A percentile compares a stretch with the other conserved stretches of the same genome.
Conservation (phyloP, 345 rosid genomes). For the Sisymbrium altissimum region DNA sequence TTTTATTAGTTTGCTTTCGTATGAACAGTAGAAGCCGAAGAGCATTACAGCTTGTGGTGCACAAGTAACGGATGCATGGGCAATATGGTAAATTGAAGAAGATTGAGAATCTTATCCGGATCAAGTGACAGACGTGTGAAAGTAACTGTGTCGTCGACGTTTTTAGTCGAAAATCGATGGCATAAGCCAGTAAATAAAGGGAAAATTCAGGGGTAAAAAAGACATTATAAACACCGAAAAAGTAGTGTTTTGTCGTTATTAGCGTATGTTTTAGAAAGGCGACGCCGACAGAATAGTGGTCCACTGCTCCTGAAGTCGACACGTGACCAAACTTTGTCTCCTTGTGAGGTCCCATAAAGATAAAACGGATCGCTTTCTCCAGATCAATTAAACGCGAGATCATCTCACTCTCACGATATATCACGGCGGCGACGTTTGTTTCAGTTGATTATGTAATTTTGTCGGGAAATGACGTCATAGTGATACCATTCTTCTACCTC, state of each 20-base stretch:
- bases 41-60: slow-evolving; percentile 6
- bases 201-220: background rate
- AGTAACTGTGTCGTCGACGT: slow-evolving; percentile 15
- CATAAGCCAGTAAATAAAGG: slow-evolving; percentile 1
- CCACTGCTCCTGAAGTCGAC: slow-evolving; percentile 34
- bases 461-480: slow-evolving; percentile 27
- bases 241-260: slow-evolving; percentile 51
- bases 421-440: background rate
- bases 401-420: background rate
- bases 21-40: background rate
- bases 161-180: slow-evolving; percentile 3
- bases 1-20: slow-evolving; percentile 5
- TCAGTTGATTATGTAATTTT: background rate
- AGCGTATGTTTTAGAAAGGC: slow-evolving; percentile 25
- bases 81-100: background rate
- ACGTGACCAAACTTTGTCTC: slow-evolving; percentile 35
- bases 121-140: slow-evolving; percentile 31
- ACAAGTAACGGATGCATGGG: background rate
- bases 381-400: slow-evolving; percentile 9
- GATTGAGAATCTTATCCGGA: slow-evolving; percentile 31
- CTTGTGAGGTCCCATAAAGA: slow-evolving; percentile 16
- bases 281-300: slow-evolving; percentile 53
- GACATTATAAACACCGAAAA: slow-evolving; percentile 21
- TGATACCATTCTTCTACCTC: background rate
- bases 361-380: slow-evolving; percentile 8